Base-by-base conservation (phyloP, 257 asterid species). In the Solanum infundibuliforme region DNA sequence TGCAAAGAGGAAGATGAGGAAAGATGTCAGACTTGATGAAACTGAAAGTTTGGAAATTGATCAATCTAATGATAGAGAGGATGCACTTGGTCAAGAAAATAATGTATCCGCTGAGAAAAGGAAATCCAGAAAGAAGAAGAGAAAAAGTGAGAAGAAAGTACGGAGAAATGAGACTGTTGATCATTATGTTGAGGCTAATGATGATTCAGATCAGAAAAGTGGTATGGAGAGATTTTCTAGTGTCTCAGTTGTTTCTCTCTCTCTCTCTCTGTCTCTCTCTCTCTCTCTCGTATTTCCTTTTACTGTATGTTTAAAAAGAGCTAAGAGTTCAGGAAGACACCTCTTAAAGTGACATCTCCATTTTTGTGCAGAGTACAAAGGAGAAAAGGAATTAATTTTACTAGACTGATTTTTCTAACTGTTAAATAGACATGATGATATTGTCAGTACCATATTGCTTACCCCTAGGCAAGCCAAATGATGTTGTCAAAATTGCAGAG, bases 81-180 rank as follows among this genome's bases (percentile, higher is more conserved):
- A 84, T 87, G 84, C 86, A 48, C 62, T 69, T 86, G 74, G 83
- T 88, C 89, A 71, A 75, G 32, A 87, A 39, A 88, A 87, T 65
- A 76, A 43, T 58, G 89, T 87, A 88, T 89, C 12, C 32, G 79
- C 20, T 48, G 68, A 88, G 68, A 87, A 75, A 91, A 89, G 77
- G 90, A 92, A 89, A 79, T 83, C 62, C 66, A 92, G 84, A 74
- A 91, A 88, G 87, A 94, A 90, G 92, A 92, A 88, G 84, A 91
- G 89, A 75, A 93, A 88, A 68, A 79, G 86, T 73, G 89, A 46
- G 29, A 91, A 88, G 88, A 87, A 76, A 88, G 62, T 48, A 66
- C 83, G 60, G 88, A 84, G 83, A 82, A 94, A 65, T n/a, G 32
- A 65, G 72, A 9, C 16, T 65, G 32, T 65, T 65, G 72, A 65